A percentile compares a stretch with the other conserved stretches of the same genome.
phyloP scores from a whole-genome alignment of 129 eudicot genomes.

The Centella asiatica region DNA sequence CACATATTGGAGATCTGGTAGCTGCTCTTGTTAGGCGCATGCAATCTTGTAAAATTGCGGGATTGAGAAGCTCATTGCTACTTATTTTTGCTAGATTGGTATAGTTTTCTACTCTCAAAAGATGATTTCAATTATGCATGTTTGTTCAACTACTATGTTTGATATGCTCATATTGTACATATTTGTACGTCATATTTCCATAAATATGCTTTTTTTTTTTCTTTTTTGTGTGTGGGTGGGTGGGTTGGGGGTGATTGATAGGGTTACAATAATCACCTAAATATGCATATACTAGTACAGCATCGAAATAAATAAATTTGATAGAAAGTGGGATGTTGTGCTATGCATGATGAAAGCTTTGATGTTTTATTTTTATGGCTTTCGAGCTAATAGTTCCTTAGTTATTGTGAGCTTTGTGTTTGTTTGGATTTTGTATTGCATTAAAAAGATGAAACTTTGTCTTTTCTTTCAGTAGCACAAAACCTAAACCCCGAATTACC shows the following conservation, averaged over 20 bases:
- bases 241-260: too few relatives aligned
- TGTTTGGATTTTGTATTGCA: not conserved
- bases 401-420: not conserved
- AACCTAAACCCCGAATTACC: not conserved
- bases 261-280: too few relatives aligned
- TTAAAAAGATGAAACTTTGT: too few relatives aligned
- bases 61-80: constrained; percentile 75
- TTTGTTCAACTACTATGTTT: not conserved
- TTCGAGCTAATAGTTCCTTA: not conserved
- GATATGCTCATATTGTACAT: not conserved
- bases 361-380: not conserved
- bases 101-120: constrained; percentile 8
- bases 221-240: too few relatives aligned
- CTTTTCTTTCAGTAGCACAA: not conserved
- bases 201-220: too few relatives aligned
- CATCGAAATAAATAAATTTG: too few relatives aligned
- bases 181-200: too few relatives aligned
- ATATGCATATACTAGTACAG: too few relatives aligned
- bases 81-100: constrained; percentile 86
- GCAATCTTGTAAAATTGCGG: constrained; percentile 78
- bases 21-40: constrained; percentile 30
- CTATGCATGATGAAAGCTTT: not conserved
- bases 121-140: not conserved
- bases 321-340: not conserved
- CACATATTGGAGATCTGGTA: constrained; percentile 35